These are phyloP conservation scores for Neurospora sublineolata DNA, from an alignment of 495 filamentous ascomycete genomes.

Conservation along the genomic window DNA sequence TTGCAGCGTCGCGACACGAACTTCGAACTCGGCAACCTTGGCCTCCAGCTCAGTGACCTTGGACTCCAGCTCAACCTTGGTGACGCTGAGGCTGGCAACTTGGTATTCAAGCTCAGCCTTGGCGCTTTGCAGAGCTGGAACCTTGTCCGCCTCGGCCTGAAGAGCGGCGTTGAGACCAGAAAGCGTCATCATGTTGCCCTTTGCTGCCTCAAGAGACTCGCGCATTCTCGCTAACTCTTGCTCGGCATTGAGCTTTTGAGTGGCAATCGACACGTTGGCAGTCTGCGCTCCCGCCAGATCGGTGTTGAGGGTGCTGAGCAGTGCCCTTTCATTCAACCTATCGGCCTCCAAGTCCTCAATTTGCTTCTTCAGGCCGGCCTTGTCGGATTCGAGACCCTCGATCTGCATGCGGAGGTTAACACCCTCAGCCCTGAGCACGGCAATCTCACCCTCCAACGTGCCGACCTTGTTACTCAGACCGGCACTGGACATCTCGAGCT, in stretches of 20 bases:
- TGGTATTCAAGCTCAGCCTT: slow-evolving; percentile 16
- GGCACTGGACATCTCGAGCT: slow-evolving; percentile 12
- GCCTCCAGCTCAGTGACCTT: slow-evolving; percentile 15
- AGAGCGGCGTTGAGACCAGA: slow-evolving; percentile 19
- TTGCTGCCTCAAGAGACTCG: slow-evolving; percentile 13
- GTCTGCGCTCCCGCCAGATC: slow-evolving; percentile 22
- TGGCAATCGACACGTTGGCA: slow-evolving; percentile 21
- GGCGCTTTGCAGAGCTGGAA: slow-evolving; percentile 1
- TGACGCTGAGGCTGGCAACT: slow-evolving; percentile 5
- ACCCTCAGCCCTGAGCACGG: slow-evolving; percentile 8
- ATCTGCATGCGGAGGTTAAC: slow-evolving; percentile 15
- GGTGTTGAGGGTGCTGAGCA: slow-evolving; percentile 18
- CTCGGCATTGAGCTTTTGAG: slow-evolving; percentile 19
- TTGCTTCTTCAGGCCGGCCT: slow-evolving; percentile 22
- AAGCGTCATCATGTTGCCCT: slow-evolving; percentile 16
- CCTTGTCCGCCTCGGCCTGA: slow-evolving; percentile 21
- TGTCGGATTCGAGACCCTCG: slow-evolving; percentile 26
- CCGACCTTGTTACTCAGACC: slow-evolving; percentile 13
- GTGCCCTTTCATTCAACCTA: slow-evolving; percentile 9
- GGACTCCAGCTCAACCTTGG: slow-evolving; percentile 17
- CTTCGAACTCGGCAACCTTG: slow-evolving; percentile 10
- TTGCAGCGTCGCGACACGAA: slow-evolving; percentile 13
- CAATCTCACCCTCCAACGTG: slow-evolving; percentile 13
- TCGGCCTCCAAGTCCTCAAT: slow-evolving; percentile 15
- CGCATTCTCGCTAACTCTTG: slow-evolving; percentile 11